A percentile compares a stretch with the other conserved stretches of the same genome.
Evolutionary conservation across 345 rosid genomes (phyloP).

Genomic region (Bruguiera sexangula): DNA sequence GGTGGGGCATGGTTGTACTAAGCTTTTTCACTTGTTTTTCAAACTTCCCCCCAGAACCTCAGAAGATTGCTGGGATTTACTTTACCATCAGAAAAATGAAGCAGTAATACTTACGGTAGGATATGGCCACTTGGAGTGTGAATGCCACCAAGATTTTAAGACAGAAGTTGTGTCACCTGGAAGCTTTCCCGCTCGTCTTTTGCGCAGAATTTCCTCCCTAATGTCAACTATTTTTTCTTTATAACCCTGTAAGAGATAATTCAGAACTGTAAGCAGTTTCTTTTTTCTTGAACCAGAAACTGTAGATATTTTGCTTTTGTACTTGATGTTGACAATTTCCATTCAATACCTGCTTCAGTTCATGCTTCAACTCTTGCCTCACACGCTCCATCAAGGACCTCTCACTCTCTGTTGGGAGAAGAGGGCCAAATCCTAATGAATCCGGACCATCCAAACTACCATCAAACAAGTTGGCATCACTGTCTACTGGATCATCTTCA

Average conservation of each 20-base stretch:
- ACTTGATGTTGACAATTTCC: background rate
- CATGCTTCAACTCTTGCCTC: slow-evolving; percentile 93
- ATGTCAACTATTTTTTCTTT: slow-evolving; percentile 92
- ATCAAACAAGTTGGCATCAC: slow-evolving; percentile 78
- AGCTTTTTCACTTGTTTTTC: slow-evolving; percentile 5
- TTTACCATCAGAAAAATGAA: background rate
- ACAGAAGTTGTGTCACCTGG: slow-evolving; percentile 97
- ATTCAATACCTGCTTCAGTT: slow-evolving; percentile 75
- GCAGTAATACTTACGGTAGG: slow-evolving; percentile 67
- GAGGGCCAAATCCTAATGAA: slow-evolving; percentile 90
- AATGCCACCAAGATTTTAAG: slow-evolving; percentile 93
- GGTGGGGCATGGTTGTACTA: background rate
- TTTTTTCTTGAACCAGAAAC: background rate
- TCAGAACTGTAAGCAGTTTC: too few species aligned
- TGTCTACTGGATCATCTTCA: slow-evolving; percentile 90
- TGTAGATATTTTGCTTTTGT: background rate
- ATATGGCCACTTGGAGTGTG: slow-evolving; percentile 97
- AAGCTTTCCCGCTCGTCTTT: slow-evolving; percentile 97
- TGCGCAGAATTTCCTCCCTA: slow-evolving; percentile 92
- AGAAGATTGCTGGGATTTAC: slow-evolving; percentile 4
- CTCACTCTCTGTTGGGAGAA: slow-evolving; percentile 92
- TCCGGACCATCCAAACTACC: slow-evolving; percentile 68
- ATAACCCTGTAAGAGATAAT: slow-evolving; percentile 59
- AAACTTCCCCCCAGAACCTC: background rate
- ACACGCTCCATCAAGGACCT: slow-evolving; percentile 98